Evolutionary conservation across 2,329 filamentous ascomycete species (phyloP).

Genomic region (Fusarium avenaceum): DNA sequence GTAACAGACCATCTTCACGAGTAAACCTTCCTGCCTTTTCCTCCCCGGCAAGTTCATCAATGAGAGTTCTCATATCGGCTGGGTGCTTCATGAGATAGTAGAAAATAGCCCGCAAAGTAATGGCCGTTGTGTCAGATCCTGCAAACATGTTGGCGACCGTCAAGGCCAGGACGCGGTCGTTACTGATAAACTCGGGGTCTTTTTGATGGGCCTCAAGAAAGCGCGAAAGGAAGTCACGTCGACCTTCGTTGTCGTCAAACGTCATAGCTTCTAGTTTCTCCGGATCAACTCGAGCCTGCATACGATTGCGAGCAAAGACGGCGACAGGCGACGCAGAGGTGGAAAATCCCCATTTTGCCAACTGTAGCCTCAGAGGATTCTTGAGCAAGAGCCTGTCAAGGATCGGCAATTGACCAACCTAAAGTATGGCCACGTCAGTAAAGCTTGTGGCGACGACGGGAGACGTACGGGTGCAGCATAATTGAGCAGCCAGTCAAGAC

Average conservation of each 20-base stretch:
- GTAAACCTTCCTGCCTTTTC: constrained; percentile 64
- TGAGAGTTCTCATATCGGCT: constrained; percentile 62
- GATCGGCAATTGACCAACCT: constrained; percentile 18
- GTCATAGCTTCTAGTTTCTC: constrained; percentile 1
- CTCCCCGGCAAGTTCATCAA: constrained; percentile 72
- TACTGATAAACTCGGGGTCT: constrained; percentile 27
- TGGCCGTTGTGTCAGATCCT: constrained; percentile 36
- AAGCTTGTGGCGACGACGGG: too few species aligned
- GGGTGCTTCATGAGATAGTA: constrained; percentile 30
- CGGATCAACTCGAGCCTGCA: constrained; percentile 1
- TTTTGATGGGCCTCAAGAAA: constrained; percentile 28
- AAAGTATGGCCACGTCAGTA: neutral
- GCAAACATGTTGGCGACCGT: constrained; percentile 41
- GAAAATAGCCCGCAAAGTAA: constrained; percentile 26
- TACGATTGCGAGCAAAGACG: neutral
- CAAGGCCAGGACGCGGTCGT: constrained; percentile 24
- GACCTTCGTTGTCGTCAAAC: neutral
- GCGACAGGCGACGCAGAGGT: constrained; percentile 9
- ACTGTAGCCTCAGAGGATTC: constrained; percentile 2
- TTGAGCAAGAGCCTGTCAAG: constrained; percentile 13
- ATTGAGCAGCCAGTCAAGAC: constrained; percentile 37
- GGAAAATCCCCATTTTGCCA: constrained; percentile 5
- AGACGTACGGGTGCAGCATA: constrained; percentile 23
- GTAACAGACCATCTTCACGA: constrained; percentile 68
- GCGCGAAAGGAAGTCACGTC: constrained; percentile 25